Evolutionary conservation across 2,329 filamentous ascomycete genomes (phyloP), one percentile per base, ranked within the genome.

Genomic region (Cordyceps javanica): DNA sequence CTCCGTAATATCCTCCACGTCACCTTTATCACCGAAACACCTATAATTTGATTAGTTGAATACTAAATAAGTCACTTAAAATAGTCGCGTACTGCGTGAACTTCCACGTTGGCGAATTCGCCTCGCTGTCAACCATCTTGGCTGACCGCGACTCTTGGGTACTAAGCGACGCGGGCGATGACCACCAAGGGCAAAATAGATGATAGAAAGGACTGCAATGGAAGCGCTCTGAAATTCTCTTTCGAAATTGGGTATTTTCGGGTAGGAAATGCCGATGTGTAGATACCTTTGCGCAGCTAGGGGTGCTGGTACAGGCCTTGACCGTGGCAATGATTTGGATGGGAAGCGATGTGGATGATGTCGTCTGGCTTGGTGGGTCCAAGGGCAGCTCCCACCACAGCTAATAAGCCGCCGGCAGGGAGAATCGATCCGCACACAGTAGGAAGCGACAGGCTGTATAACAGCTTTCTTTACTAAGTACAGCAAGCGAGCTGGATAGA

Each of bases 21-120:
- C 94, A 67, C 94, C 94, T 79, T 99, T 99, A 79, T 99, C 94
- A 75, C 94, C 94, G 77, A 99, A 99, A 81, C 94, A 97, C 80
- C 93, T 97, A 69, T 60, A 59, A 42, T 54, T 60, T 62, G 66
- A 46, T 58, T 51, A 64, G 60, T 44, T 57, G 42, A 34, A 45
- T 46, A 52, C 52, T 59, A 46, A 42, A 32, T 32, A 55, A 10
- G 38, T 26, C 46, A 28, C 36, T 54, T 32, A 53, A 30, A 26
- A 42, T 49, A 60, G 39, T 50, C 57, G 82, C 91, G 76, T 89
- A 96, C 92, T 97, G 93, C 76, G 93, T 97, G 80, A 97, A 97
- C 83, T 97, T 97, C 93, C 93, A 97, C 78, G 92, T 97, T 73
- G 92, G 92, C 79, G 90, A 88, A 82, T 86, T 91, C 78, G 89